Base-by-base conservation (phyloP, 345 rosid species). In the Chamaenerion angustifolium region DNA sequence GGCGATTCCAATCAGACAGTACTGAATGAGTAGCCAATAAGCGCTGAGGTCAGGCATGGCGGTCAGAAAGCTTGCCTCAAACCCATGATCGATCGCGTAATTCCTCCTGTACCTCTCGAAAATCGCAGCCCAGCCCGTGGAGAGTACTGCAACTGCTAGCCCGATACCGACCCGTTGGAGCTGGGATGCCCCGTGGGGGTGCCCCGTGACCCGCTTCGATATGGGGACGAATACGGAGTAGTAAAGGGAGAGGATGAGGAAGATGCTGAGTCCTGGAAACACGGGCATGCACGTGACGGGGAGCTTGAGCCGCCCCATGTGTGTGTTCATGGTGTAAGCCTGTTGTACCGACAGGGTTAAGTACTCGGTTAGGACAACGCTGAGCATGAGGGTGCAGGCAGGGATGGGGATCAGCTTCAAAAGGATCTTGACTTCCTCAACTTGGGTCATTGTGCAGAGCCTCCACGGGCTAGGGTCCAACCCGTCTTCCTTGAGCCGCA, bases 231-330 rank as follows among this genome's bases (percentile, higher is more conserved):
- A 82, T 16, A 64, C 56, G 8, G 80, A 64, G 64, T 88, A 85
- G 51, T 88, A 85, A 9, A 88, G 79, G 23, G 83, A 76, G 12
- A 88, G 68, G 17, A 85, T 40, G 46, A 88, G 82, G 62, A 88
- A 84, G 49, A 88, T 75, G 65, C 85, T 78, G 56, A 88, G 93
- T n/a, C 87, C 78, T 0, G 97, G 97, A 64, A 88, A 88, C 16
- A 82, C 95, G 0, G 95, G 95, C 89, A 88, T 88, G 68, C 87
- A 85, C 10, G 95, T 88, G 40, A 88, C 83, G 1, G 97, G 95
- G 48, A 88, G 87, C 65, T 80, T 80, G 40, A 85, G 74, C 47
- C 44, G 71, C 17, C 89, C 80, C 52, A 88, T 68, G 58, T 75
- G 72, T 37, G 89, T 82, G 66, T 88, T 82, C 54, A 88, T 49